These are phyloP conservation scores for Onygenales sp. DNA, from an alignment of 2,329 filamentous ascomycete genomes.

Conservation along the genomic window DNA sequence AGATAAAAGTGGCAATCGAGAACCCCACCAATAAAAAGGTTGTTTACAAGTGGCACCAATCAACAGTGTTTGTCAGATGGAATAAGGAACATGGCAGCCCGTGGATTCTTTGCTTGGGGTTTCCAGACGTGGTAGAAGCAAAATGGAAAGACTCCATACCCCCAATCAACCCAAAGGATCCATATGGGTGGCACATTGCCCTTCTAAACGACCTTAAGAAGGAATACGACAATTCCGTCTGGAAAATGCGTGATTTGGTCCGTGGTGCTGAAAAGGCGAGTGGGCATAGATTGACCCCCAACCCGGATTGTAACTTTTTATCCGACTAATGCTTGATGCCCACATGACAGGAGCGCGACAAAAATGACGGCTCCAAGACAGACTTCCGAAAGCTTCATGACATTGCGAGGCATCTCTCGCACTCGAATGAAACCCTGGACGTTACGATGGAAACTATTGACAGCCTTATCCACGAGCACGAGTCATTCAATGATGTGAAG, in stretches of 20 bases:
- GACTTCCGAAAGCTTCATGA: conserved; percentile 22
- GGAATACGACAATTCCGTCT: conserved; percentile 21
- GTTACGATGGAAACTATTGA: conserved; percentile 21
- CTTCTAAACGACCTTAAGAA: conserved; percentile 14
- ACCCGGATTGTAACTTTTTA: not conserved
- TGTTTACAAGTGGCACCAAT: conserved; percentile 15
- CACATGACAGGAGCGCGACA: not conserved
- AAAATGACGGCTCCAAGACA: not conserved
- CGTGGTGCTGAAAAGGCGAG: conserved; percentile 21
- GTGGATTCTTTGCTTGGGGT: conserved; percentile 11
- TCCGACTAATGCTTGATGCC: not conserved
- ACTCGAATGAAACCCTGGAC: conserved; percentile 23
- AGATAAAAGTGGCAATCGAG: conserved; percentile 10
- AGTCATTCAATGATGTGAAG: conserved; percentile 8
- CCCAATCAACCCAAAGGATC: conserved; percentile 1
- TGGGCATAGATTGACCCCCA: not conserved
- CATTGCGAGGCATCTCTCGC: conserved; percentile 23
- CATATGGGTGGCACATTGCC: conserved; percentile 17
- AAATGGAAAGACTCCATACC: conserved; percentile 1
- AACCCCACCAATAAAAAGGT: not conserved
- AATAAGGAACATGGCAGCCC: conserved; percentile 4
- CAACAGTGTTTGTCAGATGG: conserved; percentile 16
- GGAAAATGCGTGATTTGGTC: conserved; percentile 21
- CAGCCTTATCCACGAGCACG: conserved; percentile 15
- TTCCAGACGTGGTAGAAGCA: not conserved